Percentiles rank a stretch among this genome's conserved stretches.
Evolutionary conservation across 371 early-diverging fungal species (phyloP).

Genomic region (Mortierella sp.): DNA sequence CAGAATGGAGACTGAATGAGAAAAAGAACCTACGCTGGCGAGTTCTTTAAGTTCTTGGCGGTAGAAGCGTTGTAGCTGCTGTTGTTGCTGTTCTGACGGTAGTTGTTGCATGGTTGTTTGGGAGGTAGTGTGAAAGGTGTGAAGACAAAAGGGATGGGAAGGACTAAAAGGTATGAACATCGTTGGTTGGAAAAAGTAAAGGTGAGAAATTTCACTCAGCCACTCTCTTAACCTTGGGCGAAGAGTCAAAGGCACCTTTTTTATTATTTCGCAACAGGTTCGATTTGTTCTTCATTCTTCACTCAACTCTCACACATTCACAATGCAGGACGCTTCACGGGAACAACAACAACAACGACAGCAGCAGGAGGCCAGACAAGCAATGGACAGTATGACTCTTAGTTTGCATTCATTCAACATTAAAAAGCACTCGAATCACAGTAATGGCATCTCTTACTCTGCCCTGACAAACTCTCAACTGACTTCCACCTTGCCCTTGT

Average conservation of each 20-base stretch:
- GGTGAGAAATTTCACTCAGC: not conserved
- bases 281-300: not conserved
- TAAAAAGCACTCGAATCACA: not conserved
- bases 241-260: not conserved
- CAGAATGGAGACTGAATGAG: not conserved
- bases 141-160: not conserved
- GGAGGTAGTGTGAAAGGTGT: not conserved
- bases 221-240: slow-evolving; percentile 1
- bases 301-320: not conserved
- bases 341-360: slow-evolving; percentile 43
- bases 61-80: slow-evolving; percentile 43
- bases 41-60: slow-evolving; percentile 47
- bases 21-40: slow-evolving; percentile 39
- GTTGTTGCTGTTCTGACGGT: slow-evolving; percentile 27
- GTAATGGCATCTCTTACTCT: not conserved
- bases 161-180: not conserved
- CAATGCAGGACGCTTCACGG: slow-evolving; percentile 37
- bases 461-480: not conserved
- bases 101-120: slow-evolving; percentile 29
- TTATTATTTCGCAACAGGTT: not conserved
- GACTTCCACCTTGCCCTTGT: not conserved
- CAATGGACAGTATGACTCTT: slow-evolving; percentile 47
- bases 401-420: not conserved
- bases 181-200: too few species aligned
- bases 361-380: slow-evolving; percentile 48